Evolutionary conservation across 805 yeast species (phyloP).

Genomic region (Diddensiella caesifluorescens): DNA sequence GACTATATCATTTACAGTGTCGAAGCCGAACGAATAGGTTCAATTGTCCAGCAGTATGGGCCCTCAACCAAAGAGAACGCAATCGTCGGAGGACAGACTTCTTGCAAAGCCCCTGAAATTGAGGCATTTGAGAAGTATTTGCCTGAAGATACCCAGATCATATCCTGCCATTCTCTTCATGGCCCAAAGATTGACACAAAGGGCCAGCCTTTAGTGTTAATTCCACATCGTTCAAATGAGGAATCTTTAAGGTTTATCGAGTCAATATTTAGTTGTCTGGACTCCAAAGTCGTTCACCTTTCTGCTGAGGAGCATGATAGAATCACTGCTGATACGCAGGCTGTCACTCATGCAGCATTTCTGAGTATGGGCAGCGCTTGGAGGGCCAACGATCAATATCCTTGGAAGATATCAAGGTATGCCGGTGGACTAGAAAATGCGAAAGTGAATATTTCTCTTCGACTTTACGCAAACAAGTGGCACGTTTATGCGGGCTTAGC

Average conservation of each 20-base stretch:
- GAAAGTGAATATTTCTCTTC: conserved; percentile 82
- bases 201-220: conserved; percentile 89
- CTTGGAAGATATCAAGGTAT: conserved; percentile 85
- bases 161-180: conserved; percentile 86
- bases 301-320: conserved; percentile 87
- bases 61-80: conserved; percentile 81
- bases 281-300: conserved; percentile 70
- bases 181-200: conserved; percentile 87
- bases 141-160: conserved; percentile 76
- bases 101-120: conserved; percentile 89
- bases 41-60: conserved; percentile 71
- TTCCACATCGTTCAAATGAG: conserved; percentile 61
- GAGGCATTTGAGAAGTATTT: conserved; percentile 70
- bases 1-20: conserved; percentile 88
- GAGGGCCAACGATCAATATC: conserved; percentile 76
- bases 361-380: conserved; percentile 96
- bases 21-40: conserved; percentile 79
- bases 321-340: conserved; percentile 97
- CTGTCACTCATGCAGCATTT: conserved; percentile 97
- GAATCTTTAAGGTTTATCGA: conserved; percentile 58
- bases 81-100: conserved; percentile 96
- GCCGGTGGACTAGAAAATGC: conserved; percentile 94
- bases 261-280: conserved; percentile 59
- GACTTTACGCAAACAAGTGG: conserved; percentile 93
- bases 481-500: conserved; percentile 98